These are phyloP conservation scores for Paraphoma sp. DNA, from an alignment of 2,329 filamentous ascomycete species.

Conservation along the genomic window DNA sequence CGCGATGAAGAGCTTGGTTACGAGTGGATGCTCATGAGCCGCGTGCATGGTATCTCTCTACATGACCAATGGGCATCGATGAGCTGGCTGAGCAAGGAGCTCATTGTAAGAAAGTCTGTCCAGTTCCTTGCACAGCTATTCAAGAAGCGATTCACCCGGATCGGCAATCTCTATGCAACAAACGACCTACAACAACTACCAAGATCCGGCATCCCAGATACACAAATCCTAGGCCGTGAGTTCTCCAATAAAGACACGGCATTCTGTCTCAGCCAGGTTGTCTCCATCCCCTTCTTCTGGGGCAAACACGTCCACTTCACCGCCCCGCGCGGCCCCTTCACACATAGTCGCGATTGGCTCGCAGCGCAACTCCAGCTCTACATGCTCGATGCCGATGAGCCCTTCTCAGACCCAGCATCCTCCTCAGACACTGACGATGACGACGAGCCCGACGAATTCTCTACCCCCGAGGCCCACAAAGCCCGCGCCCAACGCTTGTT, in stretches of 20 bases:
- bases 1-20: conserved; percentile 22
- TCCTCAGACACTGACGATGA: not conserved
- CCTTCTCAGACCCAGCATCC: no score
- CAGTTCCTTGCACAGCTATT: conserved; percentile 3
- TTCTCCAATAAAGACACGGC: not conserved
- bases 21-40: conserved; percentile 36
- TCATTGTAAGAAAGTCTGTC: conserved; percentile 9
- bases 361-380: not conserved
- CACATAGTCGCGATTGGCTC: conserved; percentile 4
- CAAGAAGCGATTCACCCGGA: conserved; percentile 2
- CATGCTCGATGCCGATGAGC: not conserved
- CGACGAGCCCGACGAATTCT: not conserved
- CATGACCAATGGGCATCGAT: conserved; percentile 2
- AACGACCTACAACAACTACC: not conserved
- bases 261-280: conserved; percentile 6
- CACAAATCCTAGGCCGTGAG: not conserved
- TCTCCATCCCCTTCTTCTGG: conserved; percentile 11
- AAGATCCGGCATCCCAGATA: not conserved
- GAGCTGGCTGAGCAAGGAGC: conserved; percentile 13
- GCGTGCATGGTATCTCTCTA: conserved; percentile 8
- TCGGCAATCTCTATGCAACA: conserved; percentile 6
- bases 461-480: not conserved
- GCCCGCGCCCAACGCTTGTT: not conserved
- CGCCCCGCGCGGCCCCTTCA: conserved; percentile 7
- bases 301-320: conserved; percentile 1